Evolutionary conservation across 352 stramenopile genomes (phyloP), one percentile per base, ranked within the genome.

Genomic region (Paralagenidium karlingii): DNA sequence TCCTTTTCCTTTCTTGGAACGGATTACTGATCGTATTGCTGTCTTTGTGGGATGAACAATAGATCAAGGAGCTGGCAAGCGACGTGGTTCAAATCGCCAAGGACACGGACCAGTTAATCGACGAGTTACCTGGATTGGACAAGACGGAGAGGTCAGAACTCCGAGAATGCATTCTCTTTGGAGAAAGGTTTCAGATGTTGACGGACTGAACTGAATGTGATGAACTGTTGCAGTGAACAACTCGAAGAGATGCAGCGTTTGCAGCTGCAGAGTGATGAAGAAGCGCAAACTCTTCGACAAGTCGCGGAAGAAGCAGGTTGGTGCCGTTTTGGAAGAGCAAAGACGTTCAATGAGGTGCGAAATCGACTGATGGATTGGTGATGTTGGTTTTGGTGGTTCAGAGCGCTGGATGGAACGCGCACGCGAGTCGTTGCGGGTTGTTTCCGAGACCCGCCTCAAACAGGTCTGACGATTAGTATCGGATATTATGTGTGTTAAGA

Each of bases 231-330:
- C 16, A 85, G 74, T 20, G 69, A 88, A 22, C 77, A 91, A 46
- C 60, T 87, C 26, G 77, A 88, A 42, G 73, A 87, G 42, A 43
- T 91, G 28, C 68, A 67, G 18, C 63, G 57, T 30, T 56, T 91
- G 43, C 77, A 91, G 53, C 71, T 91, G 32, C 56, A 86, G 46
- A 87, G 77, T 26, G 77, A 91, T 26, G 74, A 91, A 47, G 77
- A 91, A 51, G 74, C 74, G 2, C 71, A 87, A 42, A 88, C 71
- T 13, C 55, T 91, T 45, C 71, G 68, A 40, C 74, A 91, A 54
- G 74, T 84, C 1, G 74, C 71, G 3, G 74, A 83, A 25, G 77
- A 91, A 74, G 77, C 70, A 59, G 70, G 70, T 87, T 37, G 25
- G 33, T 47, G 22, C 16, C 2, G 6, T 24, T 26, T 19, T 34